Base-by-base conservation (phyloP, 345 rosid genomes). In the Dipteronia sinensis region DNA sequence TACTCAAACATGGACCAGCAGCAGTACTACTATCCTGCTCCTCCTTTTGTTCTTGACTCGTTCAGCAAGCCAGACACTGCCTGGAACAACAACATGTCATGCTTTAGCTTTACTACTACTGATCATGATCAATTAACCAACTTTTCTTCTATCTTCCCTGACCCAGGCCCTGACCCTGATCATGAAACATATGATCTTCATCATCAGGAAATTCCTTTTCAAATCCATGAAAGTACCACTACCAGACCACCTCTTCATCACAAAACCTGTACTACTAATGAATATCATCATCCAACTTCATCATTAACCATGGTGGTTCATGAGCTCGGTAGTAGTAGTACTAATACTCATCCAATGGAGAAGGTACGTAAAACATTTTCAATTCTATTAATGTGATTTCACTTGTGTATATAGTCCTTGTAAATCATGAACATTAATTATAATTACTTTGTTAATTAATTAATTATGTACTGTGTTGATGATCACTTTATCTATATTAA, bases 1-100 rank as follows among this genome's bases (percentile, higher is more conserved):
- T 51, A 25, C 13, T 23, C 67, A 61, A 47, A 77, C 42, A 77
- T 77, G 79, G 17, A 17, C 76, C 70, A 20, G 70, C 46, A 71
- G 6, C 71, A 51, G 56, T 15, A 51, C 19, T 47, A 47, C 53
- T 51, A 51, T 51, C 56, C 56, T 15, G 56, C 6, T 3, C 6
- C 38, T 1, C 8, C 71, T 22, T 64, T 49, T 51, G 80, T 51
- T 38, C 31, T 64, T 10, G 70, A 71, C 53, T 71, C 71, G 10
- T 63, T 70, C 64, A 34, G 63, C 29, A 71, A 19, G 65, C 80
- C 70, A 77, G 1, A 15, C 53, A 23, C 19, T 15, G 16, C 55
- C 64, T 15, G 7, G 11, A 34, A 59, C 65, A 22, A 31, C 3
- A 31, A 11, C 59, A 59, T 69, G 68, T 29, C 67, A 25, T 11